Percentiles rank a stretch among this genome's conserved stretches.
These are phyloP conservation scores for Bjerkandera adusta DNA, from an alignment of 1,284 basidiomycete genomes.

Conservation along the genomic window DNA sequence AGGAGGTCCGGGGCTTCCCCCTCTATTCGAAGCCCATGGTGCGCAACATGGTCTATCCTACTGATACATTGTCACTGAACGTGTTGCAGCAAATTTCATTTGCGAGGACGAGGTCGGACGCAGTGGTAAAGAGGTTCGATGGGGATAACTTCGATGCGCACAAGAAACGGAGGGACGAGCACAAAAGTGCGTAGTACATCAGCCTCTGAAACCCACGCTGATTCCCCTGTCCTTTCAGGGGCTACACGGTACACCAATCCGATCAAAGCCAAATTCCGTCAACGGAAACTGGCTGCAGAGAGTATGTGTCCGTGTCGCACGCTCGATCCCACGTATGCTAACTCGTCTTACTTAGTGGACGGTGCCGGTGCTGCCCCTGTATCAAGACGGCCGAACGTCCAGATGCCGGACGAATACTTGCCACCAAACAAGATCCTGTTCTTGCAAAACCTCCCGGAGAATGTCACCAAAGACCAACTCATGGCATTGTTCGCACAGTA, in stretches of 20 bases:
- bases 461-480: constrained; percentile 86
- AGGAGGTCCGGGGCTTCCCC: constrained; percentile 92
- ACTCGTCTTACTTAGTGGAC: constrained; percentile 50
- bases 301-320: constrained; percentile 40
- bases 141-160: constrained; percentile 69
- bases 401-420: constrained; percentile 99
- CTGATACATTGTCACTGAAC: neutral
- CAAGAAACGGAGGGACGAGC: constrained; percentile 68
- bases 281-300: constrained; percentile 77
- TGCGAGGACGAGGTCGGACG: constrained; percentile 86
- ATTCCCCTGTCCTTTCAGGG: constrained; percentile 42
- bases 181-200: constrained; percentile 67
- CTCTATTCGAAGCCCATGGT: constrained; percentile 97
- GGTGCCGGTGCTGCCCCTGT: constrained; percentile 63
- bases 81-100: constrained; percentile 85
- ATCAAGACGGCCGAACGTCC: constrained; percentile 78
- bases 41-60: constrained; percentile 22
- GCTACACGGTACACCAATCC: constrained; percentile 84
- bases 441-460: constrained; percentile 94
- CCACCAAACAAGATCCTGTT: constrained; percentile 99
- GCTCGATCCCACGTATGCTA: constrained; percentile 2
- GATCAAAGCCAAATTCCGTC: constrained; percentile 78
- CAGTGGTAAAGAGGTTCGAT: constrained; percentile 78
- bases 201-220: neutral
- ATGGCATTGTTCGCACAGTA: constrained; percentile 87